These are phyloP conservation scores for Pulveroboletus sp. DNA, from an alignment of 768 basidiomycete genomes.

Conservation along the genomic window DNA sequence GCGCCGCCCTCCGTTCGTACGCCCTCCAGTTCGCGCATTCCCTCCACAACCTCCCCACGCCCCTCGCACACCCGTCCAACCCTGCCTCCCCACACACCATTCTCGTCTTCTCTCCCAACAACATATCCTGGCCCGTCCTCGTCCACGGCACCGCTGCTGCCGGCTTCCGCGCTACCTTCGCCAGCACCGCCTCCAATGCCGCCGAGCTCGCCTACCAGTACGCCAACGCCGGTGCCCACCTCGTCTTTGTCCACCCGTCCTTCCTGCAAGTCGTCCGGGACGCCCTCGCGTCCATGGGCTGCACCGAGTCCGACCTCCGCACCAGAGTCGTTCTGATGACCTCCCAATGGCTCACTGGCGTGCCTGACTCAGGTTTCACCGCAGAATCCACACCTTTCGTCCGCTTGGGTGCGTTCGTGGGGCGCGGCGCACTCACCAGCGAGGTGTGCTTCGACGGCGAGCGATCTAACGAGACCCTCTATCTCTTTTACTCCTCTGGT, in stretches of 20 bases:
- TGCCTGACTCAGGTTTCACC: conserved; percentile 28
- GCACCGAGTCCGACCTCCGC: conserved; percentile 44
- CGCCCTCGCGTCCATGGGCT: conserved; percentile 51
- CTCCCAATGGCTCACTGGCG: conserved; percentile 41
- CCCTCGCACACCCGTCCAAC: conserved; percentile 47
- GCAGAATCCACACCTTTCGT: conserved; percentile 36
- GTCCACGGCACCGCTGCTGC: conserved; percentile 52
- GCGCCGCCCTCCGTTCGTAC: conserved; percentile 48
- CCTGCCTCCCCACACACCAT: conserved; percentile 39
- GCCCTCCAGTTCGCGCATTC: conserved; percentile 58
- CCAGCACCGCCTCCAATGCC: conserved; percentile 68
- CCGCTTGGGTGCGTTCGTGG: conserved; percentile 48
- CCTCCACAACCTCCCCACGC: conserved; percentile 43
- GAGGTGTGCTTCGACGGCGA: conserved; percentile 57
- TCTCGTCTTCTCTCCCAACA: conserved; percentile 69
- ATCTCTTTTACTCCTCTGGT: conserved; percentile 63
- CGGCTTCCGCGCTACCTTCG: conserved; percentile 64
- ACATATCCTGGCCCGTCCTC: conserved; percentile 50
- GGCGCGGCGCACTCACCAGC: conserved; percentile 41
- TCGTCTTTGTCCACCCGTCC: conserved; percentile 64
- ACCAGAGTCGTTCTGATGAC: conserved; percentile 56
- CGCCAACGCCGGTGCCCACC: conserved; percentile 56
- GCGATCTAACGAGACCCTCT: conserved; percentile 53
- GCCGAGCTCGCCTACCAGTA: conserved; percentile 72
- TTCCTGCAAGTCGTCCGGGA: conserved; percentile 51